Evolutionary conservation across 2,329 filamentous ascomycete genomes (phyloP).

Genomic region (Talaromyces pinophilus): DNA sequence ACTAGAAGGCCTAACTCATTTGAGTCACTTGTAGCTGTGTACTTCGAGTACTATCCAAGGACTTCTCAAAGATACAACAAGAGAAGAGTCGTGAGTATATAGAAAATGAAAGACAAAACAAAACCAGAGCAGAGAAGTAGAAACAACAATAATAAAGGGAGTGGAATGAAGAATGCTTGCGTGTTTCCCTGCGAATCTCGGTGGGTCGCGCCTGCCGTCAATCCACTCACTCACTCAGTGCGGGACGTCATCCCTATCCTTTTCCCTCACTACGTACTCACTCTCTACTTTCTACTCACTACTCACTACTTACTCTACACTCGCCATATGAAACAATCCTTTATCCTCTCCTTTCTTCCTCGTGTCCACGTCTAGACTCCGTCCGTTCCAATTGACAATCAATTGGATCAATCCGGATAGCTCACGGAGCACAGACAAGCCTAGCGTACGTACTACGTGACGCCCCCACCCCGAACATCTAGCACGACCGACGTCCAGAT

Average conservation of each 20-base stretch:
- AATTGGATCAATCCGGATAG: not conserved
- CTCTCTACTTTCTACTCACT: not conserved
- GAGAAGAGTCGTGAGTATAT: not conserved
- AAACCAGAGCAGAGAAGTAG: not conserved
- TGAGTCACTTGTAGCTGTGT: not conserved
- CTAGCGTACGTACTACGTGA: slow-evolving; percentile 1
- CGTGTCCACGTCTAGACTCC: not conserved
- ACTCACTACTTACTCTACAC: not conserved
- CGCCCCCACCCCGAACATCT: slow-evolving; percentile 2
- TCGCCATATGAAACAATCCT: not conserved
- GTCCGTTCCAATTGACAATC: not conserved
- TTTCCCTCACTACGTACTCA: too few species aligned
- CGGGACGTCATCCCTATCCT: not conserved
- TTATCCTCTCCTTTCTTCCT: not conserved
- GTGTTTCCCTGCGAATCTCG: slow-evolving; percentile 9
- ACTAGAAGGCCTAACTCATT: slow-evolving; percentile 14
- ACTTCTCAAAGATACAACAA: not conserved
- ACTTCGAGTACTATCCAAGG: not conserved
- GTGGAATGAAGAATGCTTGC: not conserved
- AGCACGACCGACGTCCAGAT: not conserved
- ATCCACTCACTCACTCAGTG: not conserved
- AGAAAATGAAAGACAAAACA: not conserved
- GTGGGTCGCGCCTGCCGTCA: slow-evolving; percentile 15
- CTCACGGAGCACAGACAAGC: not conserved
- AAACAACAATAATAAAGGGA: not conserved